These are phyloP conservation scores for Pseudocercospora eumusae DNA, from an alignment of 2,329 filamentous ascomycete species.

Conservation along the genomic window DNA sequence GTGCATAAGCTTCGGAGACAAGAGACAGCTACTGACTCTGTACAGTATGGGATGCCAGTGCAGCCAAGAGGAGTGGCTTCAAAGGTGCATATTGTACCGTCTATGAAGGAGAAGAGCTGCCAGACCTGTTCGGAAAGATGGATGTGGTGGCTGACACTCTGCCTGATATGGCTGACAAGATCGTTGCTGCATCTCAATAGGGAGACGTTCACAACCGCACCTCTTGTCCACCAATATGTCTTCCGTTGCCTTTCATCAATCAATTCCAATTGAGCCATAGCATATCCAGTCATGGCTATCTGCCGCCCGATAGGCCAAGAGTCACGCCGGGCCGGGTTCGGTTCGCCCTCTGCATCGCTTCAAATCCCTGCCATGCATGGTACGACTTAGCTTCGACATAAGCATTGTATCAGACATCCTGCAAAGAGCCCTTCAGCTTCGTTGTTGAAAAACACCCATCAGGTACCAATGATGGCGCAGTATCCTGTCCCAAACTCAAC, in stretches of 20 bases:
- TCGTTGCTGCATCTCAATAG: slow-evolving; percentile 31
- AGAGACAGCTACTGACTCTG: background rate
- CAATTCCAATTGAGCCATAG: background rate
- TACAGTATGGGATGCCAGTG: slow-evolving; percentile 42
- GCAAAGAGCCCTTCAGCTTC: background rate
- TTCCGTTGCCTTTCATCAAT: background rate
- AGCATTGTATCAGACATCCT: background rate
- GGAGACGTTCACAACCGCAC: background rate
- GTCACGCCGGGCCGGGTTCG: background rate
- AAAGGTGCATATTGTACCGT: slow-evolving; percentile 57
- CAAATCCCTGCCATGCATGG: background rate
- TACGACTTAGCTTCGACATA: background rate
- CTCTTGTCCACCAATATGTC: background rate
- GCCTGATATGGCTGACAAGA: slow-evolving; percentile 51
- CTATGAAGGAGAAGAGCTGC: slow-evolving; percentile 53
- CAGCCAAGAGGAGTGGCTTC: slow-evolving; percentile 54
- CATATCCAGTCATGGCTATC: background rate
- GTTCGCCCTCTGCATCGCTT: background rate
- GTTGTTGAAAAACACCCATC: background rate
- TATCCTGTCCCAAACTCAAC: slow-evolving; percentile 29
- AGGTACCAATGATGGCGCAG: slow-evolving; percentile 14
- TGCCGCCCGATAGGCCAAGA: slow-evolving; percentile 1
- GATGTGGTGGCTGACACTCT: slow-evolving; percentile 15
- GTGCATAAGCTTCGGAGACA: slow-evolving; percentile 55
- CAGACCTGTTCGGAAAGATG: slow-evolving; percentile 48